These are phyloP conservation scores for Fraxinus quadrangulata DNA, from an alignment of 257 asterid genomes.

Conservation along the genomic window DNA sequence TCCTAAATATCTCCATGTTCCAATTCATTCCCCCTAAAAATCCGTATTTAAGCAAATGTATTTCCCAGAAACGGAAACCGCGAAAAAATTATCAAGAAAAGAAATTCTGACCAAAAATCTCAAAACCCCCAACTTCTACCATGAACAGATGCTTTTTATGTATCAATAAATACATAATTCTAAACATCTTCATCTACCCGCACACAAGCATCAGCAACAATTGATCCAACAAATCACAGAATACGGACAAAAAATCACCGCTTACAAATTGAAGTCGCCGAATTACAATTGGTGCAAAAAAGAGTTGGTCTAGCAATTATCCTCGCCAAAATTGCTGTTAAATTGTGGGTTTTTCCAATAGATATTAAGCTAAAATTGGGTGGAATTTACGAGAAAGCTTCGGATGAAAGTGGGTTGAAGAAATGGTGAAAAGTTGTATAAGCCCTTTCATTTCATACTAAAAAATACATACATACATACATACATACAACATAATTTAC, in stretches of 20 bases:
- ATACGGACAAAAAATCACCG: not conserved
- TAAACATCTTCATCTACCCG: not conserved
- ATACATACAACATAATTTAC: not conserved
- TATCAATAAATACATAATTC: constrained; percentile 15
- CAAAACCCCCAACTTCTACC: constrained; percentile 23
- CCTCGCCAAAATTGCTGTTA: not conserved
- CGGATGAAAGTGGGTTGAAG: not conserved
- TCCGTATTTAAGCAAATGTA: not conserved
- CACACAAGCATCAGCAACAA: not conserved
- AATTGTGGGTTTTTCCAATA: not conserved
- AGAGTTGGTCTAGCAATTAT: not conserved
- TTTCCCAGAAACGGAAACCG: not conserved
- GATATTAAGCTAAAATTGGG: not conserved
- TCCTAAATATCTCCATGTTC: not conserved
- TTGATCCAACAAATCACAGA: not conserved
- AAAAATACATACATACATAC: not conserved
- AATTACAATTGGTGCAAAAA: not conserved
- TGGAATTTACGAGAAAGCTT: not conserved
- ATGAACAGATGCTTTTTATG: not conserved
- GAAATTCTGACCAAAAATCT: not conserved
- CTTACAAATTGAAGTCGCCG: not conserved
- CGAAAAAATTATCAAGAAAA: not conserved
- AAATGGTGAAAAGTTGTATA: not conserved
- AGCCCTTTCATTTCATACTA: not conserved
- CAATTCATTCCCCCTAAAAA: not conserved